These are phyloP conservation scores for Lathyrus oleraceus DNA, from an alignment of 306 rosid species.

Conservation along the genomic window DNA sequence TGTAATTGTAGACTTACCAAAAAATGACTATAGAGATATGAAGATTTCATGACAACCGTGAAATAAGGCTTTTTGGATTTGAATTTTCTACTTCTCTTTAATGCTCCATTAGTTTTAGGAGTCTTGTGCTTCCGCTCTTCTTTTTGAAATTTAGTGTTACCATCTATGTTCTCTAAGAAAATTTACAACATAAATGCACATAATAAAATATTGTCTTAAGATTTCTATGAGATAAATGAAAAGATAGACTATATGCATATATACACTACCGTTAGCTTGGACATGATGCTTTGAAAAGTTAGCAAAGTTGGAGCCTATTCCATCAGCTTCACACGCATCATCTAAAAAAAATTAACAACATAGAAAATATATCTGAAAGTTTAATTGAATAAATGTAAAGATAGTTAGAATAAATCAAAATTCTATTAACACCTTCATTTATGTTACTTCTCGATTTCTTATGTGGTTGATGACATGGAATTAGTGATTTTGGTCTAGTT, in stretches of 20 bases:
- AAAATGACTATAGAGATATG: neutral
- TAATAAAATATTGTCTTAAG: no score
- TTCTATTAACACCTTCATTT: neutral
- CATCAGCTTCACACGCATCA: neutral
- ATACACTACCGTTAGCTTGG: no score
- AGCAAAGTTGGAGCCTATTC: no score
- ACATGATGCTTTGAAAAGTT: no score
- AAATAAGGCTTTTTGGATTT: conserved; percentile 8
- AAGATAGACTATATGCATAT: no score
- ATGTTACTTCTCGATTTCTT: neutral
- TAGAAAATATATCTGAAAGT: neutral
- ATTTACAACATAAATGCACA: no score
- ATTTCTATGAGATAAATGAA: no score
- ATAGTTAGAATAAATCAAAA: neutral
- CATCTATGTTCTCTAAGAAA: no score
- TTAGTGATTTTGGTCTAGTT: neutral
- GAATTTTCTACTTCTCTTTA: neutral
- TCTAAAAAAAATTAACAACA: neutral
- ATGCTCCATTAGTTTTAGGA: neutral
- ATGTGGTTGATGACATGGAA: neutral
- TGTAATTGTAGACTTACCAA: conserved; percentile 9
- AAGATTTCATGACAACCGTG: neutral
- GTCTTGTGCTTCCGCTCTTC: neutral
- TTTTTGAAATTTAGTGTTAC: neutral
- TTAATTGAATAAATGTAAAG: neutral